Evolutionary conservation across 257 asterid genomes (phyloP), one percentile per base, ranked within the genome.

Genomic region (Salvia splendens): DNA sequence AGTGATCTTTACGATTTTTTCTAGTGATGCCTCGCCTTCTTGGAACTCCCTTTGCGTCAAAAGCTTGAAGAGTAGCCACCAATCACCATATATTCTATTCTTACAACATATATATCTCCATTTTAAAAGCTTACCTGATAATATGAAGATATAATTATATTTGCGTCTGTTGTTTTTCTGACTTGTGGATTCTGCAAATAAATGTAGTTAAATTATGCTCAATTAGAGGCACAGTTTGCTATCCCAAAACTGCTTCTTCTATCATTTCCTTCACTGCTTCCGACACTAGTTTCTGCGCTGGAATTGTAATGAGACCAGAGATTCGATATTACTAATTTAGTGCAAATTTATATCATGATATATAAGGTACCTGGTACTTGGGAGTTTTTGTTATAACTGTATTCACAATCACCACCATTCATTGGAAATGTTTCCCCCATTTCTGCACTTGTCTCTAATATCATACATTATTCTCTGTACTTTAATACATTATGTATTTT

Each of bases 51-150:
- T 83, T 86, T 1, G 91, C 85, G 77, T 85, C 95, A 65, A 91
- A 91, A 14, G 95, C 97, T 41, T 91, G 91, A 58, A 88, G 88
- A 0, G 97, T 91, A 24, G 95, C 96, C 96, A 24, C 88, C 79
- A 1, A 24, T 24, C 30, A 24, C 30, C 30, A 24, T 2, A 24
- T 24, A 24, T 24, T 24, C 30, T 24, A 17, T 24, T 24, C 30
- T 24, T 24, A 24, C 24, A 20, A 20, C 30, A 24, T 24, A 2
- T 24, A 24, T 24, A 24, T 1, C 30, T 24, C 2, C 30, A 24
- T 24, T 24, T 24, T 1, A 24, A 24, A 24, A 24, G 30, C 30
- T 24, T 79, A 88, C 96, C 20, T 17, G 20, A 17, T 17, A 17
- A 17, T 17, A 17, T 17, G 96, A 84, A 51, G 96, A 84, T 79